Evolutionary conservation across 352 stramenopile species (phyloP).

Genomic region (Pythium insidiosum): DNA sequence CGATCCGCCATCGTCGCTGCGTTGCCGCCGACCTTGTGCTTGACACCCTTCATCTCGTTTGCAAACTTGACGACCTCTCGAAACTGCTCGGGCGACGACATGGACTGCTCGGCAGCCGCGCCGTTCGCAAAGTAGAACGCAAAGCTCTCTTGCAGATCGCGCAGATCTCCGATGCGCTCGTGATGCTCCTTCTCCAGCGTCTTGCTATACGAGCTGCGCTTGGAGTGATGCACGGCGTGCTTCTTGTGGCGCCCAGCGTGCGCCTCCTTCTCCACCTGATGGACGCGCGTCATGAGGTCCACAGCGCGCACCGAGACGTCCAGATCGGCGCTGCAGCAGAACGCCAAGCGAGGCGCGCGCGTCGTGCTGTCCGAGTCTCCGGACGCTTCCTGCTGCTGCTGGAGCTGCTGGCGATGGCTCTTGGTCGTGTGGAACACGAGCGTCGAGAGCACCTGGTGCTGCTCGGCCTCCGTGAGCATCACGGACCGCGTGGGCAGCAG

Average conservation of each 20-base stretch:
- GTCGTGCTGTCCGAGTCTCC: neutral
- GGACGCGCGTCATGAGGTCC: slow-evolving; percentile 58
- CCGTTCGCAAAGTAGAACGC: slow-evolving; percentile 77
- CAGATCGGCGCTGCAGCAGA: slow-evolving; percentile 77
- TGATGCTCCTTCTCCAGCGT: slow-evolving; percentile 44
- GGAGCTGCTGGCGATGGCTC: slow-evolving; percentile 4
- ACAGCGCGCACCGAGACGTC: slow-evolving; percentile 73
- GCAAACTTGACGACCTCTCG: slow-evolving; percentile 60
- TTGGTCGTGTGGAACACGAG: slow-evolving; percentile 51
- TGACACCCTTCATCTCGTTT: slow-evolving; percentile 44
- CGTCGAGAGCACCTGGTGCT: slow-evolving; percentile 57
- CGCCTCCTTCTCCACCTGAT: slow-evolving; percentile 32
- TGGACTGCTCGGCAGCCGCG: slow-evolving; percentile 76
- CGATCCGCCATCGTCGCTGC: slow-evolving; percentile 74
- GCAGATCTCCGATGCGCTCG: slow-evolving; percentile 58
- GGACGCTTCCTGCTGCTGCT: slow-evolving; percentile 1
- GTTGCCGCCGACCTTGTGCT: slow-evolving; percentile 67
- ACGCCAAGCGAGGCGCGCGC: slow-evolving; percentile 44
- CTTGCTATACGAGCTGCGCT: slow-evolving; percentile 8
- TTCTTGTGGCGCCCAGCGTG: slow-evolving; percentile 27
- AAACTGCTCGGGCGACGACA: slow-evolving; percentile 71
- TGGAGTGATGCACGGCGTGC: slow-evolving; percentile 7
- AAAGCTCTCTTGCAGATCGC: slow-evolving; percentile 71
- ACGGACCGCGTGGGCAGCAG: slow-evolving; percentile 30
- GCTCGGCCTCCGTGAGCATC: slow-evolving; percentile 33